Conservation (phyloP, 805 yeast species). For the Candida sonorensis region DNA sequence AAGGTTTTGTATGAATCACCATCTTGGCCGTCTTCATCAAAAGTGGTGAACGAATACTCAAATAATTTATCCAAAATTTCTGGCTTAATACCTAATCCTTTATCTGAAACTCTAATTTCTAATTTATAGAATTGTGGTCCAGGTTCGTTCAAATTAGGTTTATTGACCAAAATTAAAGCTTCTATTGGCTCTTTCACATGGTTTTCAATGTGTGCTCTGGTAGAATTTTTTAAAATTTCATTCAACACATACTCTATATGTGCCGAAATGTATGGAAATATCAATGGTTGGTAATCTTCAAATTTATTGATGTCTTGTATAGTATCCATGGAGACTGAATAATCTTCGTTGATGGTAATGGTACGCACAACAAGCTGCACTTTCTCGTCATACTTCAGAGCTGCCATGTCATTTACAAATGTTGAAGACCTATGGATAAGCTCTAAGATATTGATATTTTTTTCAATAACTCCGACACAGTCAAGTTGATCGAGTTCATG, state of each 20-base stretch:
- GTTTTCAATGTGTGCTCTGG: slow-evolving; percentile 81
- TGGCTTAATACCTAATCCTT: slow-evolving; percentile 83
- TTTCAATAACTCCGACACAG: slow-evolving; percentile 62
- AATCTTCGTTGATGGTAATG: slow-evolving; percentile 19
- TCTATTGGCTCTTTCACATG: slow-evolving; percentile 38
- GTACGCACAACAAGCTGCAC: slow-evolving; percentile 53
- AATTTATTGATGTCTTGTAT: slow-evolving; percentile 26
- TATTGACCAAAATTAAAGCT: slow-evolving; percentile 37
- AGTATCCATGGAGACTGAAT: slow-evolving; percentile 25
- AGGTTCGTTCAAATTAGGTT: slow-evolving; percentile 18
- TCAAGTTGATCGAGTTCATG: slow-evolving; percentile 29
- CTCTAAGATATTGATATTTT: slow-evolving; percentile 54
- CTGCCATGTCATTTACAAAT: slow-evolving; percentile 76
- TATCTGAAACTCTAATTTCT: slow-evolving; percentile 74
- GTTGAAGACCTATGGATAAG: slow-evolving; percentile 60
- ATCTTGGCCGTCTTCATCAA: slow-evolving; percentile 34
- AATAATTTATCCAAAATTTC: slow-evolving; percentile 60
- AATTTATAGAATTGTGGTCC: slow-evolving; percentile 28
- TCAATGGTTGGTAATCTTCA: slow-evolving; percentile 25
- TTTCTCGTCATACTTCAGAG: slow-evolving; percentile 73
- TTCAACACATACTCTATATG: slow-evolving; percentile 84
- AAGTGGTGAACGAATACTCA: slow-evolving; percentile 83
- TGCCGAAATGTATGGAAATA: slow-evolving; percentile 77
- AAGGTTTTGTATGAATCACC: slow-evolving; percentile 55
- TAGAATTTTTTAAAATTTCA: slow-evolving; percentile 81